Conservation (phyloP, 2,329 filamentous ascomycete species). For the Talaromyces sp. region DNA sequence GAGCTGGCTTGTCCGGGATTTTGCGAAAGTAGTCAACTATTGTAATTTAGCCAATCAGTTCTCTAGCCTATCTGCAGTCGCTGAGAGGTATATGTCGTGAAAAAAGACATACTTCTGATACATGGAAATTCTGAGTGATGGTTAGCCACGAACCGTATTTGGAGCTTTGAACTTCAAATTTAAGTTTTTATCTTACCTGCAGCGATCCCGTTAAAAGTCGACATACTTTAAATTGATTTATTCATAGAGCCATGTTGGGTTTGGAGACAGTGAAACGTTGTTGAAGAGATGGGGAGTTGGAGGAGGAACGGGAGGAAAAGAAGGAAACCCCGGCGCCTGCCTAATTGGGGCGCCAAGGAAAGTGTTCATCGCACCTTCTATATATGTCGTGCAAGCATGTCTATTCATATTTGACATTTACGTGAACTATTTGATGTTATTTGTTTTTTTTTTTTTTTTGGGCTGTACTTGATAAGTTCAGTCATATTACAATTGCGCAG, state of each 20-base stretch:
- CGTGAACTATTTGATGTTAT: background rate
- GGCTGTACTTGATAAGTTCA: background rate
- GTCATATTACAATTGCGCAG: conserved; percentile 19
- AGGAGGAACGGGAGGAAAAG: background rate
- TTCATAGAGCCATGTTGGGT: background rate
- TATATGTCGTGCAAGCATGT: background rate
- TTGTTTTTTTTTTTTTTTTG: background rate
- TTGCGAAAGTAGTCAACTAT: conserved; percentile 77
- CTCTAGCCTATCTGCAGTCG: background rate
- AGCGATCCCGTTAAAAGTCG: conserved; percentile 70
- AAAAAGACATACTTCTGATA: conserved; percentile 58
- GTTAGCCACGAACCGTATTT: conserved; percentile 18
- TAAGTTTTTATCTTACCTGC: conserved; percentile 32
- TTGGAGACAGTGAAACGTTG: background rate
- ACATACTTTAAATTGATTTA: conserved; percentile 52
- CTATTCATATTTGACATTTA: background rate
- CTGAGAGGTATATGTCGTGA: conserved; percentile 12
- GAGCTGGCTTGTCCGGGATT: conserved; percentile 53
- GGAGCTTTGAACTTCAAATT: background rate
- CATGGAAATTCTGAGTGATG: conserved; percentile 65
- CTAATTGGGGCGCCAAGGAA: background rate
- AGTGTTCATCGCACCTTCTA: background rate
- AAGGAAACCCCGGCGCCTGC: background rate
- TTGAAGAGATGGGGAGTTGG: background rate
- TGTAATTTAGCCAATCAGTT: background rate